phyloP scores from a whole-genome alignment of 306 rosid species.

The Elaeagnus macrophylla region DNA sequence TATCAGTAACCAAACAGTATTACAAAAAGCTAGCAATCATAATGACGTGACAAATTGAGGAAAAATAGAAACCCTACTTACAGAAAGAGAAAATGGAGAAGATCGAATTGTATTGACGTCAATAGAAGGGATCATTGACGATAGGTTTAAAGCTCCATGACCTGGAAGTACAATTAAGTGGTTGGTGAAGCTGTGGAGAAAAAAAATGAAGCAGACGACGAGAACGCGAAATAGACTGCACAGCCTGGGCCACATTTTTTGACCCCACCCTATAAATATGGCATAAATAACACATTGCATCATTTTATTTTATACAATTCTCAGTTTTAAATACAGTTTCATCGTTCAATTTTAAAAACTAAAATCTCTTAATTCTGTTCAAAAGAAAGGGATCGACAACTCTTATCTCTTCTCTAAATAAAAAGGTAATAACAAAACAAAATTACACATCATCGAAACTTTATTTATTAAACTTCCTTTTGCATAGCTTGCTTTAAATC shows the following conservation, averaged over 20 bases:
- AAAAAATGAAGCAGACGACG: constrained; percentile 51
- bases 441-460: too few relatives aligned
- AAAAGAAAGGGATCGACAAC: too few relatives aligned
- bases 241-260: constrained; percentile 24
- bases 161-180: constrained; percentile 34
- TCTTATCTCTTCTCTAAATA: too few relatives aligned
- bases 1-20: constrained; percentile 18
- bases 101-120: constrained; percentile 23
- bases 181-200: constrained; percentile 27
- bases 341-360: too few relatives aligned
- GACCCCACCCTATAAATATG: too few relatives aligned
- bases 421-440: too few relatives aligned
- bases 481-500: too few relatives aligned
- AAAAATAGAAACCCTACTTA: constrained; percentile 27
- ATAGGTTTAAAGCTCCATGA: constrained; percentile 26
- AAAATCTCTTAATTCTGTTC: too few relatives aligned
- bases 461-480: too few relatives aligned
- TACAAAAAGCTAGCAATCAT: background rate
- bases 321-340: too few relatives aligned
- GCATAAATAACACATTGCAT: too few relatives aligned
- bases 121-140: constrained; percentile 22
- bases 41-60: background rate
- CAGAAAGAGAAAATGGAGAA: constrained; percentile 33
- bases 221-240: constrained; percentile 26
- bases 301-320: too few relatives aligned